phyloP scores from a whole-genome alignment of 2,329 filamentous ascomycete genomes.

The Endoconidiophora laricicola region DNA sequence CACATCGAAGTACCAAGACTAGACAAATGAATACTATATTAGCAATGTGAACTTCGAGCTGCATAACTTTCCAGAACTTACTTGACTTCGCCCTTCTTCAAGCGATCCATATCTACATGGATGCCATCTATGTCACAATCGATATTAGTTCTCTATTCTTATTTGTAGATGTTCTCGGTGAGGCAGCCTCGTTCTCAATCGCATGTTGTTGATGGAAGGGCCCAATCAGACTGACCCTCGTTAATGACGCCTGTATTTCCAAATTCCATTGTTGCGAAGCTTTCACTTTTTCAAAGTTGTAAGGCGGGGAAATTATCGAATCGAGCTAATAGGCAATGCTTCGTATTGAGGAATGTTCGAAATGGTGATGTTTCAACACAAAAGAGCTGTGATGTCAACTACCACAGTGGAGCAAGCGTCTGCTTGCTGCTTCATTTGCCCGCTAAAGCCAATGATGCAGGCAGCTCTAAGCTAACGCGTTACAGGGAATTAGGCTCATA shows the following conservation, averaged over 20 bases:
- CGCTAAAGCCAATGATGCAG: constrained; percentile 4
- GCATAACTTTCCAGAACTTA: constrained; percentile 32
- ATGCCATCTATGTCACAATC: constrained; percentile 62
- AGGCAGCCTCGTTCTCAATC: constrained; percentile 10
- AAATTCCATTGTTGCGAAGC: constrained; percentile 39
- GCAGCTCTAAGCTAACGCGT: constrained; percentile 14
- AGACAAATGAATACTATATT: constrained; percentile 18
- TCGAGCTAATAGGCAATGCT: not conserved
- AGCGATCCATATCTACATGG: constrained; percentile 93
- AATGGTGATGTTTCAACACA: no score
- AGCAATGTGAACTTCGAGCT: not conserved
- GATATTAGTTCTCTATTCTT: constrained; percentile 14
- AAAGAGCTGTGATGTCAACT: no score
- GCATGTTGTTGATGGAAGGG: constrained; percentile 14
- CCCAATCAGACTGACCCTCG: constrained; percentile 32
- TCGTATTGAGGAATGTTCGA: not conserved
- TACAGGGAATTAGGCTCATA: not conserved
- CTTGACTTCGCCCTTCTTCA: constrained; percentile 99
- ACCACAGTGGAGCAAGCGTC: not conserved
- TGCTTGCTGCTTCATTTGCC: no score
- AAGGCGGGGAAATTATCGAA: not conserved
- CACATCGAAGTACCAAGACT: constrained; percentile 97
- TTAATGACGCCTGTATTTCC: constrained; percentile 44
- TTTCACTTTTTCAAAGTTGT: not conserved
- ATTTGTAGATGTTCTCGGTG: not conserved